Evolutionary conservation across 75 land plant genomes (phyloP).

Genomic region (Cupressus sempervirens): DNA sequence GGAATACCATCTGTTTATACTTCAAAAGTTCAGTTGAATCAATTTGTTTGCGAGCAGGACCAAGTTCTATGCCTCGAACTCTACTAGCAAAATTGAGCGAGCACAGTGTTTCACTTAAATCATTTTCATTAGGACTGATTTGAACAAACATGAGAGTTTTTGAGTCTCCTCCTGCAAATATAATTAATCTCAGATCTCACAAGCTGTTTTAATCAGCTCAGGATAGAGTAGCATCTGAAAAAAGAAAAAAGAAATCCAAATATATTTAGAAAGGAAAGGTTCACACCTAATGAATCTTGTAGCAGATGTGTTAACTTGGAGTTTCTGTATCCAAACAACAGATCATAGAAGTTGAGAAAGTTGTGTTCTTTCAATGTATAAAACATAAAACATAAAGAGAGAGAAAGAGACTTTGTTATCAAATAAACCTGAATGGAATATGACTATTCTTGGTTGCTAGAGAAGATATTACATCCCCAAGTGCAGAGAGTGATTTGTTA

Average conservation of each 20-base stretch:
- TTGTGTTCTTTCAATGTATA: not conserved
- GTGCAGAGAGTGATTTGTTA: constrained; percentile 88
- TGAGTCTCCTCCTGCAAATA: constrained; percentile 84
- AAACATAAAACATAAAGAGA: not conserved
- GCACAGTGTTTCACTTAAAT: constrained; percentile 82
- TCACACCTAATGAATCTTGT: constrained; percentile 91
- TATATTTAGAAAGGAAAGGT: not conserved
- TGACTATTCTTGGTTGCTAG: constrained; percentile 85
- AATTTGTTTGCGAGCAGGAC: constrained; percentile 82
- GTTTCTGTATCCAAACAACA: constrained; percentile 54
- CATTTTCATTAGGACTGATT: constrained; percentile 87
- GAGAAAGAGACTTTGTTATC: not conserved
- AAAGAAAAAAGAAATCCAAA: not conserved
- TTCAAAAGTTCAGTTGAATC: constrained; percentile 64
- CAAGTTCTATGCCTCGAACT: constrained; percentile 90
- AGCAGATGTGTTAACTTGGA: constrained; percentile 96
- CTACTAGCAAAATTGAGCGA: constrained; percentile 97
- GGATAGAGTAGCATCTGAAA: not conserved
- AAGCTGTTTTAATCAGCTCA: not conserved
- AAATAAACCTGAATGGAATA: constrained; percentile 90
- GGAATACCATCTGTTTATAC: constrained; percentile 78
- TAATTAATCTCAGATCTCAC: not conserved
- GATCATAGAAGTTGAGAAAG: not conserved
- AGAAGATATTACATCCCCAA: constrained; percentile 96
- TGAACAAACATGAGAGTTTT: constrained; percentile 99